Evolutionary conservation across 2,329 filamentous ascomycete genomes (phyloP).

Genomic region (Penicillium sp.): DNA sequence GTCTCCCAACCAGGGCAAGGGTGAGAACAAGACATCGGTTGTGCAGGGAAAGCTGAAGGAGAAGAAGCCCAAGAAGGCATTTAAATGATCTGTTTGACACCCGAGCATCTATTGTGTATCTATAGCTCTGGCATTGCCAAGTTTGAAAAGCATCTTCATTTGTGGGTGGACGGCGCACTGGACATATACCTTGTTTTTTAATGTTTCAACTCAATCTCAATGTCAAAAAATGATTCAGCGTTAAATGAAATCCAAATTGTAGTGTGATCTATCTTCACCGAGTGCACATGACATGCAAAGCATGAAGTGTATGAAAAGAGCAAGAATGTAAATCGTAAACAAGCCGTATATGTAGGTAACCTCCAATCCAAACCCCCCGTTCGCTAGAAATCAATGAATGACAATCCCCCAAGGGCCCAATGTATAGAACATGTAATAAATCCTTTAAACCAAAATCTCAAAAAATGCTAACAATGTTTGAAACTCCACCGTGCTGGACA

Average conservation of each 20-base stretch:
- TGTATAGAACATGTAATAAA: background rate
- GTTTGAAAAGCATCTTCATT: constrained; percentile 27
- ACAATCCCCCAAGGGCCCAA: background rate
- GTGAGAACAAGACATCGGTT: constrained; percentile 7
- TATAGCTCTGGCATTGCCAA: constrained; percentile 23
- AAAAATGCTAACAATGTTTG: constrained; percentile 4
- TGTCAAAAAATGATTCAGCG: constrained; percentile 2
- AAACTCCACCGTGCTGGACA: constrained; percentile 9
- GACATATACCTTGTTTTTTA: constrained; percentile 28
- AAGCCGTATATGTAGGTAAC: background rate
- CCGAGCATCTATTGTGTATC: constrained; percentile 19
- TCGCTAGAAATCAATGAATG: constrained; percentile 6
- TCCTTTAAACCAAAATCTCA: constrained; percentile 4
- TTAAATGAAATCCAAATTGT: background rate
- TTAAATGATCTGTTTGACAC: constrained; percentile 26
- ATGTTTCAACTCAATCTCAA: constrained; percentile 7
- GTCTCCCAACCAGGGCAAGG: background rate
- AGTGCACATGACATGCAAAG: background rate
- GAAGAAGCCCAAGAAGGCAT: constrained; percentile 29
- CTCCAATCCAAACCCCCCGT: background rate
- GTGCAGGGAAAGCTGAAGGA: constrained; percentile 20
- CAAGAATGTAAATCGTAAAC: background rate
- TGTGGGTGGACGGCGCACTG: constrained; percentile 25
- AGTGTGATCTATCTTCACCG: constrained; percentile 8
- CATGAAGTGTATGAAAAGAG: background rate